These are phyloP conservation scores for Penicillium sp. DNA, from an alignment of 2,329 filamentous ascomycete species.

Conservation along the genomic window DNA sequence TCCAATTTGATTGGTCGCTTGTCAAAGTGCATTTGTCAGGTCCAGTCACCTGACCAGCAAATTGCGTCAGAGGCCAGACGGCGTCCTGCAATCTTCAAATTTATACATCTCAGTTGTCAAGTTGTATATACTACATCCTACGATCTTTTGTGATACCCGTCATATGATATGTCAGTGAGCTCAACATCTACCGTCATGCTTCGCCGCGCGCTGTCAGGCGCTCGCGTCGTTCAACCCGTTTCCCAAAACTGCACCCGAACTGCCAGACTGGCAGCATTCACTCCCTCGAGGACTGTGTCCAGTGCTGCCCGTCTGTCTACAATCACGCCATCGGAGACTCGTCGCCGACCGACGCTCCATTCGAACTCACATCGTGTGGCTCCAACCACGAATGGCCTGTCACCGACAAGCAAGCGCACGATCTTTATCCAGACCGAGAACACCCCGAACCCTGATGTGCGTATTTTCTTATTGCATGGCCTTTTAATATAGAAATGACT, in stretches of 20 bases:
- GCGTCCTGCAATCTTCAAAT: conserved; percentile 12
- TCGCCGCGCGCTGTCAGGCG: conserved; percentile 25
- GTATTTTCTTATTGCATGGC: no score
- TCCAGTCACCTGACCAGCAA: conserved; percentile 22
- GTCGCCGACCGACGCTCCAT: conserved; percentile 43
- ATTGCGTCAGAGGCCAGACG: conserved; percentile 32
- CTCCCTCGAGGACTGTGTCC: conserved; percentile 37
- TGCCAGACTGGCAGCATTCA: conserved; percentile 26
- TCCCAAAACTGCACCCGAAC: conserved; percentile 26
- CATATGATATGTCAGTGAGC: conserved; percentile 28
- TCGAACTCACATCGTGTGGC: conserved; percentile 38
- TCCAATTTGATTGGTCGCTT: conserved; percentile 20
- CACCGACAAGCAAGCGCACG: conserved; percentile 53
- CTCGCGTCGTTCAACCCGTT: conserved; percentile 19
- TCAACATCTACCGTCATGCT: conserved; percentile 31
- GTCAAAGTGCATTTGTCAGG: conserved; percentile 26
- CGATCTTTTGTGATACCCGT: not conserved
- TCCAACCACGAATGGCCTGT: conserved; percentile 35
- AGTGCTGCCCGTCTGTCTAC: conserved; percentile 43
- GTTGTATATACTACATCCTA: conserved; percentile 2
- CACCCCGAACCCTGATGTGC: conserved; percentile 85
- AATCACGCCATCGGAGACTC: conserved; percentile 45
- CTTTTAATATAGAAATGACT: not conserved
- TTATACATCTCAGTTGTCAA: conserved; percentile 8
- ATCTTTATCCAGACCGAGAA: conserved; percentile 98